Percentiles rank a stretch among this genome's conserved stretches.
phyloP scores from a whole-genome alignment of 2,329 filamentous ascomycete genomes.

The Trichoderma citrinoviride region DNA sequence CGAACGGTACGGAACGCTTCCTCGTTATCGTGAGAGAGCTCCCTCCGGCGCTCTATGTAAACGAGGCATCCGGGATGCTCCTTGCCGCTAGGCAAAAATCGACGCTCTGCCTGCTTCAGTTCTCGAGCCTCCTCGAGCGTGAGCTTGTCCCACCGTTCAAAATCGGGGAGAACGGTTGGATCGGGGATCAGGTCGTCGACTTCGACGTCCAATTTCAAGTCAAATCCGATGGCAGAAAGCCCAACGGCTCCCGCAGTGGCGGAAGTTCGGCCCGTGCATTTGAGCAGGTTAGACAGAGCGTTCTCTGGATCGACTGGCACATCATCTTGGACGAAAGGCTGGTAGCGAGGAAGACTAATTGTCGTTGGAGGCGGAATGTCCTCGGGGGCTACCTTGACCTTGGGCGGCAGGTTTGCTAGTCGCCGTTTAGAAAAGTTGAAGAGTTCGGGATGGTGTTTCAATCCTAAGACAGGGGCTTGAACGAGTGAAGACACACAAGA shows the following conservation, averaged over 20 bases:
- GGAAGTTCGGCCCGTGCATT: constrained; percentile 51
- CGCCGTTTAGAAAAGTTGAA: constrained; percentile 9
- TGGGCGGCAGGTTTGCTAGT: constrained; percentile 27
- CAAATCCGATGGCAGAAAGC: constrained; percentile 57
- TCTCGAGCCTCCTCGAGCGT: constrained; percentile 49
- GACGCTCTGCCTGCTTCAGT: constrained; percentile 48
- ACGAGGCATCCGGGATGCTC: constrained; percentile 56
- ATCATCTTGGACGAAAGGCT: constrained; percentile 38
- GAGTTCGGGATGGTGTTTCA: not conserved
- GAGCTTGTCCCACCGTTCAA: constrained; percentile 50
- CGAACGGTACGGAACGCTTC: constrained; percentile 61
- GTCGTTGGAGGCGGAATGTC: constrained; percentile 58
- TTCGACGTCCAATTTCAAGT: constrained; percentile 52
- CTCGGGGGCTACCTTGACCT: constrained; percentile 41
- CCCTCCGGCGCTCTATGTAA: constrained; percentile 57
- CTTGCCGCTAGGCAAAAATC: constrained; percentile 51
- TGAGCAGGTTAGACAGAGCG: constrained; percentile 51
- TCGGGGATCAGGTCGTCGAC: constrained; percentile 54
- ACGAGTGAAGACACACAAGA: not conserved
- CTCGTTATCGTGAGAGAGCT: constrained; percentile 56
- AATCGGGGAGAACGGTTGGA: constrained; percentile 51
- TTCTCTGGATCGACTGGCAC: constrained; percentile 30
- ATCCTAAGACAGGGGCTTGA: not conserved
- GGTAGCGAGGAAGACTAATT: constrained; percentile 49
- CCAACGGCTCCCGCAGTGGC: constrained; percentile 42